A percentile compares a stretch with the other conserved stretches of the same genome.
phyloP scores from a whole-genome alignment of 805 yeast genomes.

The Pichia nanzhaoensis region DNA sequence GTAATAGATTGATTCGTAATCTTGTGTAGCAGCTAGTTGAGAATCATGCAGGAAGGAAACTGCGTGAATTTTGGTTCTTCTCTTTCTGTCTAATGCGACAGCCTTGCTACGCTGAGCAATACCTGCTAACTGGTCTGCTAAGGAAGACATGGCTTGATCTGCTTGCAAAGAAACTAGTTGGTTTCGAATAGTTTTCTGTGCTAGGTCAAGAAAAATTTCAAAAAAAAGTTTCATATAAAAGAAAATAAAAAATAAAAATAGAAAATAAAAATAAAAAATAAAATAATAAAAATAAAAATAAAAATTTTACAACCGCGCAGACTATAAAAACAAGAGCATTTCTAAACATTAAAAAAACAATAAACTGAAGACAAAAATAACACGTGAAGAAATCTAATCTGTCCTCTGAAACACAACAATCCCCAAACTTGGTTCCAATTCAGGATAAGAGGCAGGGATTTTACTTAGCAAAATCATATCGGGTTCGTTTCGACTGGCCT shows the following conservation, averaged over 20 bases:
- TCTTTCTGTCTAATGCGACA: conserved; percentile 77
- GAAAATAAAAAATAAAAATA: conserved; percentile 1
- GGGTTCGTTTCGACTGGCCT: conserved; percentile 22
- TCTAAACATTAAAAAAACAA: too few relatives aligned
- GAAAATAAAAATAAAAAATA: too few relatives aligned
- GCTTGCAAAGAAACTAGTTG: too few relatives aligned
- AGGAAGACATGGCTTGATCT: conserved; percentile 32
- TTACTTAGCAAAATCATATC: conserved; percentile 16
- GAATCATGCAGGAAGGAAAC: conserved; percentile 84
- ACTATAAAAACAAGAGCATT: too few relatives aligned
- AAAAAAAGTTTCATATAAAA: neutral
- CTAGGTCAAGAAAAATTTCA: neutral
- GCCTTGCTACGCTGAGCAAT: conserved; percentile 60
- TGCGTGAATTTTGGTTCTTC: conserved; percentile 79
- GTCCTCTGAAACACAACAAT: conserved; percentile 17
- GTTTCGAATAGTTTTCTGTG: too few relatives aligned
- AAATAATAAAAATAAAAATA: too few relatives aligned
- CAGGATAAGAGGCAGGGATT: conserved; percentile 12
- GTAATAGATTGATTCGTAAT: conserved; percentile 72
- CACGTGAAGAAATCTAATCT: conserved; percentile 1
- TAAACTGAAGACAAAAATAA: too few relatives aligned
- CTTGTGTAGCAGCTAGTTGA: conserved; percentile 89
- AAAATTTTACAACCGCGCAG: too few relatives aligned
- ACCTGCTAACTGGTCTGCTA: conserved; percentile 75
- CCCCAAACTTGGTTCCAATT: conserved; percentile 19